These are phyloP conservation scores for Dactylonectria macrodidyma DNA, from an alignment of 2,329 filamentous ascomycete species.

Conservation along the genomic window DNA sequence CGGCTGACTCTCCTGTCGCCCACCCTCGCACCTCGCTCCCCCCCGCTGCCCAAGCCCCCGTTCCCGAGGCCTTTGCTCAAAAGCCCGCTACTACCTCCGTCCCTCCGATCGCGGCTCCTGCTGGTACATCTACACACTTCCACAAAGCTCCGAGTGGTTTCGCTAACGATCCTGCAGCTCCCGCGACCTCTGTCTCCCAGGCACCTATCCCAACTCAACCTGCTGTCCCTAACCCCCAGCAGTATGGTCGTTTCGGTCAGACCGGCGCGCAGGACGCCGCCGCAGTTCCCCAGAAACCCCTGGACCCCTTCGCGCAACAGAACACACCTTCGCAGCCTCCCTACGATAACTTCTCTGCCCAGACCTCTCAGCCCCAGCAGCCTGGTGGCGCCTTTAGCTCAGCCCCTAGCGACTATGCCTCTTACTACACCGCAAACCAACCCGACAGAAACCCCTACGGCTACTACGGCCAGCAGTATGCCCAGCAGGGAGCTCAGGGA, in stretches of 20 bases:
- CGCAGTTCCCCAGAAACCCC: constrained; percentile 79
- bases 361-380: constrained; percentile 73
- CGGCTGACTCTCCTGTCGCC: constrained; percentile 90
- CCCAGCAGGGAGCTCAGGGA: constrained; percentile 71
- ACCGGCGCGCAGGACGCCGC: constrained; percentile 72
- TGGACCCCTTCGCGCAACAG: constrained; percentile 89
- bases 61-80: constrained; percentile 70
- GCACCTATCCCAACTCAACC: constrained; percentile 57
- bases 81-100: constrained; percentile 65
- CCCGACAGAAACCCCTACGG: constrained; percentile 83
- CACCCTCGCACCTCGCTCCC: constrained; percentile 90
- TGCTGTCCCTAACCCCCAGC: constrained; percentile 71
- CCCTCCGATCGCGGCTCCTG: constrained; percentile 55
- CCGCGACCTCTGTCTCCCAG: constrained; percentile 33
- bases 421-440: constrained; percentile 86
- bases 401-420: constrained; percentile 83
- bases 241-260: constrained; percentile 80
- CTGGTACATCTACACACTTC: constrained; percentile 45
- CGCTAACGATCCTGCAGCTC: constrained; percentile 40
- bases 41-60: constrained; percentile 72
- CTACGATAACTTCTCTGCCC: constrained; percentile 73
- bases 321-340: constrained; percentile 67
- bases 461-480: constrained; percentile 78
- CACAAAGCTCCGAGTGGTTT: not conserved
- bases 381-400: constrained; percentile 79